Evolutionary conservation across 176 grass and related monocot genomes (phyloP), one percentile per base, ranked within the genome.

Genomic region (Puccinellia tenuiflora): DNA sequence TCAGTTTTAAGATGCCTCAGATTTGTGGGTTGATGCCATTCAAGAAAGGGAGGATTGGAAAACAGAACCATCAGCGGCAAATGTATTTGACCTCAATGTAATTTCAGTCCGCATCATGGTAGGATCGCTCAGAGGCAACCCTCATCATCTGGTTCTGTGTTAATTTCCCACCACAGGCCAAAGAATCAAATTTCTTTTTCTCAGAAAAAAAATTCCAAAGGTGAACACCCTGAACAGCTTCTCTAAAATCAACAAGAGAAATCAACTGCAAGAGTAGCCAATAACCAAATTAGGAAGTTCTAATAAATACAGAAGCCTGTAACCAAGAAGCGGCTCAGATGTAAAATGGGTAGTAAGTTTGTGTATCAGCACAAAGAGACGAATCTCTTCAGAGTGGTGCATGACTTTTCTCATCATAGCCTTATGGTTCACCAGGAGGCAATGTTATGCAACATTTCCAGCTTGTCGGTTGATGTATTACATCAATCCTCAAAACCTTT

Each of bases 21-120:
- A 47, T 16, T 45, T 45, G 42, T 45, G 1, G 45, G 45, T 16
- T 47, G 45, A 24, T 56, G 21, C 4, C 53, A 56, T 9, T 43
- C 17, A 24, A 9, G 17, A 62, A 1, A 5, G 10, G 7, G 7
- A 53, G 9, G 24, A 40, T 0, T 54, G 2, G 21, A 56, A 5
- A n/a, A 16, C 7, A 59, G 33, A 86, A 85, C 84, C 84, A 90
- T 83, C 84, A 90, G 88, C 56, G 29, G 57, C 75, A 86, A 50
- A 24, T 83, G 78, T 51, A 22, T 79, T 86, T 86, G 88, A 60
- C 84, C 79, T 90, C 88, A 90, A 78, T 57, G 57, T 50, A 28
- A 74, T 67, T 83, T 86, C 88, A 86, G 88, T 86, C 79, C 83
- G 83, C 88, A 85, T 89, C 83, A 89, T 61, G 83, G 74, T 68